These are phyloP conservation scores for Talinum fruticosum DNA, from an alignment of 148 eudicot genomes.

Conservation along the genomic window DNA sequence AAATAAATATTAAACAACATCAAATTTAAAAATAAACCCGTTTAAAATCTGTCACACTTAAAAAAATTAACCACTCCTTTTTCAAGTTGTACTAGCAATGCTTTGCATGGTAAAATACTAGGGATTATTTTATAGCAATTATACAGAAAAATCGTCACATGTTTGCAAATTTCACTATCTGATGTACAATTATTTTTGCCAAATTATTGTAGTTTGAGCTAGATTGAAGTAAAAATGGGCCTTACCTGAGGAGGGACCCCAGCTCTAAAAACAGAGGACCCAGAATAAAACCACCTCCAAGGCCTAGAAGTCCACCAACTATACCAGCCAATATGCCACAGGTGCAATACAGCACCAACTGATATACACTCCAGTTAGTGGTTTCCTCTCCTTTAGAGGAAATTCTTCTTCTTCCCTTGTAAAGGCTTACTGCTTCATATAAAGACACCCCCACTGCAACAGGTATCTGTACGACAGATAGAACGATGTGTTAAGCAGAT, in stretches of 20 bases:
- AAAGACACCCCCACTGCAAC: constrained; percentile 61
- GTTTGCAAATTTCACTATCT: too few relatives aligned
- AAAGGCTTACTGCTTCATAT: constrained; percentile 66
- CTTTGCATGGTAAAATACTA: too few relatives aligned
- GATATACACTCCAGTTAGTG: constrained; percentile 45
- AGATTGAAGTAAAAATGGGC: neutral
- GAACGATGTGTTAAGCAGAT: too few relatives aligned
- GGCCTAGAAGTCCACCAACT: constrained; percentile 86
- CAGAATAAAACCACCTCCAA: constrained; percentile 88
- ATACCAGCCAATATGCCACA: constrained; percentile 69
- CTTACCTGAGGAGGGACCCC: constrained; percentile 87
- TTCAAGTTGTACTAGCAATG: too few relatives aligned
- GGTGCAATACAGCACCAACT: constrained; percentile 50
- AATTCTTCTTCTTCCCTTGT: constrained; percentile 66
- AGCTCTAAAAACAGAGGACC: constrained; percentile 86
- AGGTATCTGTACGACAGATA: constrained; percentile 51
- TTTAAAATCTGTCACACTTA: too few relatives aligned
- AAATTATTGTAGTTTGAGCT: too few relatives aligned
- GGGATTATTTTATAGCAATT: too few relatives aligned
- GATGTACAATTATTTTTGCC: too few relatives aligned
- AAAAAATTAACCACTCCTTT: too few relatives aligned
- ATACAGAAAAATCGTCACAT: too few relatives aligned
- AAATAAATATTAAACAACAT: too few relatives aligned
- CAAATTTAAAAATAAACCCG: too few relatives aligned
- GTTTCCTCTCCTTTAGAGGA: constrained; percentile 54